Conservation (phyloP, 768 basidiomycete genomes). For the Amyloporia xantha region DNA sequence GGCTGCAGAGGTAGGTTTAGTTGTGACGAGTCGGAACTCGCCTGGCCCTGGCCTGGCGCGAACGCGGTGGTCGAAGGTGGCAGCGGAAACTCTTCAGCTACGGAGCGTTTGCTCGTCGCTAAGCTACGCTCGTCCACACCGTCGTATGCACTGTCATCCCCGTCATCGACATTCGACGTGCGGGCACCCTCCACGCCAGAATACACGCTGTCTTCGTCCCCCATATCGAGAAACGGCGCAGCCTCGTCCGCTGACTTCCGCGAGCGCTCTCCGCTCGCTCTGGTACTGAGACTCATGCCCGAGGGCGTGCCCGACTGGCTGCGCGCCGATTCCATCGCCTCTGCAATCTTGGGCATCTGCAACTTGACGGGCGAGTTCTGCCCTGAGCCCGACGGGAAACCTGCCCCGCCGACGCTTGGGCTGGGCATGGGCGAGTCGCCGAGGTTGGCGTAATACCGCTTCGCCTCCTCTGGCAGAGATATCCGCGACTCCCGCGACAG, state of each 20-base stretch:
- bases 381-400: not conserved
- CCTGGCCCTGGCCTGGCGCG: conserved; percentile 8
- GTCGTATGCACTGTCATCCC: conserved; percentile 14
- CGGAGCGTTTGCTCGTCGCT: conserved; percentile 28
- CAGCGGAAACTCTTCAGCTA: conserved; percentile 46
- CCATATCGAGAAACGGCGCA: conserved; percentile 64
- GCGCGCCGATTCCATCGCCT: not conserved
- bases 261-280: not conserved
- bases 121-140: conserved; percentile 2
- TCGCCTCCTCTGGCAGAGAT: conserved; percentile 72
- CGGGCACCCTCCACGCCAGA: conserved; percentile 14
- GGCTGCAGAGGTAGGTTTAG: conserved; percentile 19
- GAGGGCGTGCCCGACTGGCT: conserved; percentile 1
- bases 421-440: conserved; percentile 55
- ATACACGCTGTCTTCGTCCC: conserved; percentile 40
- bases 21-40: conserved; percentile 4
- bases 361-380: conserved; percentile 1
- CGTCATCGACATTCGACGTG: conserved; percentile 12
- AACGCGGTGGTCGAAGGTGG: conserved; percentile 21
- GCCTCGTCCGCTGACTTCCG: conserved; percentile 24
- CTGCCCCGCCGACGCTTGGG: conserved; percentile 29
- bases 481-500: conserved; percentile 61
- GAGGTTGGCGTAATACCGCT: conserved; percentile 64
- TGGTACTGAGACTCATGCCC: not conserved
- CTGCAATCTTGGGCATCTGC: conserved; percentile 3